Evolutionary conservation across 495 filamentous ascomycete genomes (phyloP).

Genomic region (Penicillium lagena): DNA sequence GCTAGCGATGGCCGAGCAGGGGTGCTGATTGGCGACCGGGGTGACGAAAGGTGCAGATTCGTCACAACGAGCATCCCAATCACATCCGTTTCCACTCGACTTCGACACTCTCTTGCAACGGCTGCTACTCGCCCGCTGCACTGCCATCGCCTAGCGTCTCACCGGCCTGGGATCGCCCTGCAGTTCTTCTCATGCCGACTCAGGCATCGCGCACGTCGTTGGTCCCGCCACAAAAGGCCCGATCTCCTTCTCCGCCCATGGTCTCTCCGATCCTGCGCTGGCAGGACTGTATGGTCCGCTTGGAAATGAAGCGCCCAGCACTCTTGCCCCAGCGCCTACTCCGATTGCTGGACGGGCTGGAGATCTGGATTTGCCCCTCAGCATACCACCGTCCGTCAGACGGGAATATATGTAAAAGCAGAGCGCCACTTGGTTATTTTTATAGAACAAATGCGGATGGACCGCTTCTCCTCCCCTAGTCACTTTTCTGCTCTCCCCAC

Average conservation of each 20-base stretch:
- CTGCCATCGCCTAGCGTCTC: too few relatives aligned
- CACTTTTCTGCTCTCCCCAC: slow-evolving; percentile 1
- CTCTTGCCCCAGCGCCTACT: slow-evolving; percentile 18
- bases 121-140: too few relatives aligned
- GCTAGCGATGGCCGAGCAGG: neutral
- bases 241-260: slow-evolving; percentile 34
- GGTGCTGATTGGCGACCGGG: slow-evolving; percentile 16
- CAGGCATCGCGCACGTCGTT: too few relatives aligned
- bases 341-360: slow-evolving; percentile 27
- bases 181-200: neutral
- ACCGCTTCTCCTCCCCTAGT: too few relatives aligned
- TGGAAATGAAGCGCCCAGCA: slow-evolving; percentile 27
- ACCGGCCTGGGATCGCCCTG: neutral
- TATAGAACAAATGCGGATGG: too few relatives aligned
- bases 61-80: slow-evolving; percentile 19
- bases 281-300: slow-evolving; percentile 18
- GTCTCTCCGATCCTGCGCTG: slow-evolving; percentile 9
- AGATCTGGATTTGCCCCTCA: slow-evolving; percentile 21
- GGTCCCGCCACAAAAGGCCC: slow-evolving; percentile 20
- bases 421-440: too few relatives aligned
- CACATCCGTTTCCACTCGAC: slow-evolving; percentile 14
- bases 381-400: too few relatives aligned
- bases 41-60: slow-evolving; percentile 26
- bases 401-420: too few relatives aligned
- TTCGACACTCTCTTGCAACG: slow-evolving; percentile 1